Evolutionary conservation across 2,329 filamentous ascomycete species (phyloP).

Genomic region (Blumeria graminis): DNA sequence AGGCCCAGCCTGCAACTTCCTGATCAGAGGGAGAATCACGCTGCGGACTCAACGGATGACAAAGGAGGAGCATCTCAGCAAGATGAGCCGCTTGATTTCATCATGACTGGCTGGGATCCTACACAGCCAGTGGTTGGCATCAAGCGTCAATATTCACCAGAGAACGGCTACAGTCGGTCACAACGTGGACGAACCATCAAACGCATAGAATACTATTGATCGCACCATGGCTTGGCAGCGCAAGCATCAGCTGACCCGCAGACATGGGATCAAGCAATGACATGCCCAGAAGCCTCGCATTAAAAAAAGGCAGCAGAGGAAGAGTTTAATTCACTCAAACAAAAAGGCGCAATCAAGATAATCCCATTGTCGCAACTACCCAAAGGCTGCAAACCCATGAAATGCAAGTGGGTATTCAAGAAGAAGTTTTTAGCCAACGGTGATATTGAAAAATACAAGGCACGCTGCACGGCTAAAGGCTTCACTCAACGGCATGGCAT

Average conservation of each 20-base stretch:
- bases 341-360: neutral
- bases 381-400: too few species aligned
- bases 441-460: neutral
- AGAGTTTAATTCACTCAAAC: neutral
- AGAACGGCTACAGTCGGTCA: neutral
- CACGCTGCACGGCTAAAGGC: neutral
- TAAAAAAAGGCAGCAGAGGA: neutral
- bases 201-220: neutral
- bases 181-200: neutral
- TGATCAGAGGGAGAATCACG: neutral
- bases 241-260: neutral
- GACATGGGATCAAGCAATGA: neutral
- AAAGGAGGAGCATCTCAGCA: neutral
- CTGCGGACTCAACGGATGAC: neutral
- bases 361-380: too few species aligned
- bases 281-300: neutral
- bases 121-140: neutral
- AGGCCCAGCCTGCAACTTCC: neutral
- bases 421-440: neutral
- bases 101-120: neutral
- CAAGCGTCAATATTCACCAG: neutral
- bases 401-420: neutral
- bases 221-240: neutral
- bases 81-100: neutral
- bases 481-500: neutral